Percentiles rank a stretch among this genome's conserved stretches.
phyloP scores from a whole-genome alignment of 352 stramenopile species.

The Phytophthora meadii region DNA sequence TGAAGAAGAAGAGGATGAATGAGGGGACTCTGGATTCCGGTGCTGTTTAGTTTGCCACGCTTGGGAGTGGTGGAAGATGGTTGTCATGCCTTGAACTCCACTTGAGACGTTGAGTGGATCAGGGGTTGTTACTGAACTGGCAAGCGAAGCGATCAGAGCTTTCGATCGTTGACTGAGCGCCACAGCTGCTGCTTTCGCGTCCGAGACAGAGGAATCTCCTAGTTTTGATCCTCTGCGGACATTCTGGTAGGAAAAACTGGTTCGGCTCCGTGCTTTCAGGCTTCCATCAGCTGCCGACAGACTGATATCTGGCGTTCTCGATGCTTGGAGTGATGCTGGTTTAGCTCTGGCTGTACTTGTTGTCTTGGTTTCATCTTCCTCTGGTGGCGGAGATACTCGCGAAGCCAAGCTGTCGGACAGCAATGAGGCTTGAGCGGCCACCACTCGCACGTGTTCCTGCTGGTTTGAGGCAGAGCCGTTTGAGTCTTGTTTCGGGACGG shows the following conservation, averaged over 20 bases:
- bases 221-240: no score
- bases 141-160: slow-evolving; percentile 46
- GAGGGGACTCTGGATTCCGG: slow-evolving; percentile 18
- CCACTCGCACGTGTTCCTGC: slow-evolving; percentile 42
- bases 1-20: slow-evolving; percentile 36
- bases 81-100: neutral
- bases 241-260: no score
- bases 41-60: slow-evolving; percentile 20
- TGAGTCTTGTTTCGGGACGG: slow-evolving; percentile 51
- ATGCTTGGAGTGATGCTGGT: neutral
- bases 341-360: neutral
- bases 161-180: slow-evolving; percentile 48
- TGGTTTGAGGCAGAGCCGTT: slow-evolving; percentile 18
- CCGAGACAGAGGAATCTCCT: slow-evolving; percentile 1
- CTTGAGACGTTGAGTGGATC: neutral
- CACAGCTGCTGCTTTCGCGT: slow-evolving; percentile 45
- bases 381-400: slow-evolving; percentile 15
- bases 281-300: slow-evolving; percentile 9
- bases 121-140: slow-evolving; percentile 13
- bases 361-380: slow-evolving; percentile 10
- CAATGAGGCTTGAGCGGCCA: slow-evolving; percentile 25
- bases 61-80: slow-evolving; percentile 16
- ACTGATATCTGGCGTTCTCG: slow-evolving; percentile 8
- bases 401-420: slow-evolving; percentile 30
- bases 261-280: no score